Percentiles rank a stretch among this genome's conserved stretches.
These are phyloP conservation scores for Stenogyne calaminthoides DNA, from an alignment of 305 asterid species.

Conservation along the genomic window DNA sequence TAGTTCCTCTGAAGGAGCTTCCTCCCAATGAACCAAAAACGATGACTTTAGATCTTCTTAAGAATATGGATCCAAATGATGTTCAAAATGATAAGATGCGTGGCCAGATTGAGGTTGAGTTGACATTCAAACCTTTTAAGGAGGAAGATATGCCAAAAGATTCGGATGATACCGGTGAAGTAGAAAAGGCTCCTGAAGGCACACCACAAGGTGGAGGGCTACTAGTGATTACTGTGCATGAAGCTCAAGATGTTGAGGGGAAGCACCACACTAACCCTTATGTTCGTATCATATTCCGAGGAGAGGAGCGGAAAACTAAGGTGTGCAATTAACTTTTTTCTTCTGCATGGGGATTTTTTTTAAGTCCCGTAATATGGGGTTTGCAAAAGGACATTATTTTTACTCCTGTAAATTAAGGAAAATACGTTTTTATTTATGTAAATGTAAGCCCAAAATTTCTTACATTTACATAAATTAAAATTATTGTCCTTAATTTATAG, in stretches of 20 bases:
- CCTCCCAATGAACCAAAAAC: slow-evolving; percentile 70
- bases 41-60: slow-evolving; percentile 74
- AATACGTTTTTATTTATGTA: too few species aligned
- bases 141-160: slow-evolving; percentile 61
- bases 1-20: slow-evolving; percentile 82
- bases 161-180: slow-evolving; percentile 47
- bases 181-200: slow-evolving; percentile 80
- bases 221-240: slow-evolving; percentile 79
- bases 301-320: slow-evolving; percentile 98
- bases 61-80: slow-evolving; percentile 75
- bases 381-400: too few species aligned
- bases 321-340: slow-evolving; percentile 37
- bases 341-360: slow-evolving; percentile 19
- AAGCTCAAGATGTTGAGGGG: slow-evolving; percentile 97
- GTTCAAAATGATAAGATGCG: slow-evolving; percentile 81
- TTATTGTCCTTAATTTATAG: too few species aligned
- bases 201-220: slow-evolving; percentile 90
- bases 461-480: too few species aligned
- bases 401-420: too few species aligned
- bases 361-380: too few species aligned
- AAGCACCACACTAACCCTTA: slow-evolving; percentile 99
- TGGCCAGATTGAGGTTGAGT: slow-evolving; percentile 81
- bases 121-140: slow-evolving; percentile 95
- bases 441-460: too few species aligned
- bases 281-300: slow-evolving; percentile 70